A percentile compares a stretch with the other conserved stretches of the same genome.
Conservation (phyloP, 75 land plant genomes). For the Pinus tabuliformis region DNA sequence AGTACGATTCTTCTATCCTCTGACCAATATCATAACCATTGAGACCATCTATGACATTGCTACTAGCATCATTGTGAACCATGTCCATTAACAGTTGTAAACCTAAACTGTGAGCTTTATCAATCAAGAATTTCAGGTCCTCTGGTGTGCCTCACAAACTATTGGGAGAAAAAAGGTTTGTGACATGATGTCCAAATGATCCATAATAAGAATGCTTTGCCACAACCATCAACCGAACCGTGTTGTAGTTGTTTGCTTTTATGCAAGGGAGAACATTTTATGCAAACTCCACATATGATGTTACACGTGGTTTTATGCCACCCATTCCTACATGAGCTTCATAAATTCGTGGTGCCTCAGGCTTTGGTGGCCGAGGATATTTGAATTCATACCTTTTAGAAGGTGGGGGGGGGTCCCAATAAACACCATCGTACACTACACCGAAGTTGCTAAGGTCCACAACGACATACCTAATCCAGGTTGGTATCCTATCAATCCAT, state of each 20-base stretch:
- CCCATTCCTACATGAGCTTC: conserved; percentile 99
- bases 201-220: conserved; percentile 99
- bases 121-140: conserved; percentile 91
- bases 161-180: conserved; percentile 92
- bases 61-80: conserved; percentile 97
- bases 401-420: conserved; percentile 91
- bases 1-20: conserved; percentile 73
- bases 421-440: conserved; percentile 90
- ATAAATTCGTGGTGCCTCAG: conserved; percentile 82
- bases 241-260: conserved; percentile 80
- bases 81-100: conserved; percentile 86
- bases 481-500: conserved; percentile 92
- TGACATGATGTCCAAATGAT: conserved; percentile 97
- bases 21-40: conserved; percentile 97
- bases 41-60: conserved; percentile 88
- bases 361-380: conserved; percentile 71
- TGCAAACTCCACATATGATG: conserved; percentile 90
- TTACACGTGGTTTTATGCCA: conserved; percentile 71
- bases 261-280: conserved; percentile 90
- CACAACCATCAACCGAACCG: conserved; percentile 95
- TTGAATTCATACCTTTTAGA: conserved; percentile 77
- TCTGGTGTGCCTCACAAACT: conserved; percentile 96
- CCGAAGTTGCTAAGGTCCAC: conserved; percentile 71
- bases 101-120: conserved; percentile 89
- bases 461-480: conserved; percentile 93